These are phyloP conservation scores for Coprinopsis marcescibilis DNA, from an alignment of 768 basidiomycete genomes.

Conservation along the genomic window DNA sequence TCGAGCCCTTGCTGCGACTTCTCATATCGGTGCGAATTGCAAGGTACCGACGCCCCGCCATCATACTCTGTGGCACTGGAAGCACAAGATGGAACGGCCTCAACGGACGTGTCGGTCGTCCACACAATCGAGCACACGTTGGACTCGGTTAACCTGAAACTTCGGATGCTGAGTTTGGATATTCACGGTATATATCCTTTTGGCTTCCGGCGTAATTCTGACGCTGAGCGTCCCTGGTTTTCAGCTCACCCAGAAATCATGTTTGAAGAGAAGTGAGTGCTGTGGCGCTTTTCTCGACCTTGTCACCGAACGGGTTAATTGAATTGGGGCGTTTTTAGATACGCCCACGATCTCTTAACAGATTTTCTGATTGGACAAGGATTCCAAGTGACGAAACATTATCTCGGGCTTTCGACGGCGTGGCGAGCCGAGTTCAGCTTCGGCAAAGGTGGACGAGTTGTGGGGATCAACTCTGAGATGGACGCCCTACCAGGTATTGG, in stretches of 20 bases:
- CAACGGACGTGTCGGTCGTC: conserved; percentile 32
- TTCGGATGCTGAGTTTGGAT: conserved; percentile 61
- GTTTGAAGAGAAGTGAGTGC: conserved; percentile 57
- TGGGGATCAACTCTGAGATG: conserved; percentile 83
- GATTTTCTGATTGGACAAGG: conserved; percentile 62
- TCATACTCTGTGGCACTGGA: conserved; percentile 31
- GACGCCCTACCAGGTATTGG: conserved; percentile 54
- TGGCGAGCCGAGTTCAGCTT: conserved; percentile 71
- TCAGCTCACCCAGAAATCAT: conserved; percentile 60
- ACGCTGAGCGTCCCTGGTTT: conserved; percentile 10
- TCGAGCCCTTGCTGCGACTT: conserved; percentile 42
- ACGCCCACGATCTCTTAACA: conserved; percentile 66
- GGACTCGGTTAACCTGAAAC: conserved; percentile 41
- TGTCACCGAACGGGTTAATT: neutral
- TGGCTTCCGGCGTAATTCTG: neutral
- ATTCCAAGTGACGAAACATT: conserved; percentile 65
- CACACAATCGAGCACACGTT: conserved; percentile 49
- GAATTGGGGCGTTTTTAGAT: conserved; percentile 31
- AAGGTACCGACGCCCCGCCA: conserved; percentile 32
- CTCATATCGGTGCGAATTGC: conserved; percentile 24
- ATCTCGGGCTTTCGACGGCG: conserved; percentile 67
- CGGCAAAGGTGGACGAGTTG: conserved; percentile 52
- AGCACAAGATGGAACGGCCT: conserved; percentile 9
- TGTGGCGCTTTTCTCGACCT: neutral
- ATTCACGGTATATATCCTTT: conserved; percentile 54